Evolutionary conservation across 306 rosid genomes (phyloP).

Genomic region (Aeschynomene evenia): DNA sequence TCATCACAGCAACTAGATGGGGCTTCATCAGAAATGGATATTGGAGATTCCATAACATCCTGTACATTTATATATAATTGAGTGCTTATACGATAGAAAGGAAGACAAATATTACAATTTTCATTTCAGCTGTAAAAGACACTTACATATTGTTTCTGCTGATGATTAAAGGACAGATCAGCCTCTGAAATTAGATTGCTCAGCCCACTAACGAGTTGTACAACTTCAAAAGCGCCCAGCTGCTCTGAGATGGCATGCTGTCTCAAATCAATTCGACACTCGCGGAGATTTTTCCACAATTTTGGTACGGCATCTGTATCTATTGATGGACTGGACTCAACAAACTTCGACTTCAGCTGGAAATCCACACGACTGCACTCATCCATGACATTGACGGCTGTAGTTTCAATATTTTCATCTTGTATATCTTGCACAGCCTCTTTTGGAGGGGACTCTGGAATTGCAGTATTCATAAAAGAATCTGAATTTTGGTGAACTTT

Average conservation of each 20-base stretch:
- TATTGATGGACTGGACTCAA: slow-evolving; percentile 35
- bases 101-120: slow-evolving; percentile 16
- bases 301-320: slow-evolving; percentile 50
- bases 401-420: slow-evolving; percentile 46
- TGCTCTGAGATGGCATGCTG: slow-evolving; percentile 48
- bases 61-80: slow-evolving; percentile 39
- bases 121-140: slow-evolving; percentile 7
- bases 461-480: slow-evolving; percentile 36
- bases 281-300: slow-evolving; percentile 64
- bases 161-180: slow-evolving; percentile 54
- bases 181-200: slow-evolving; percentile 68
- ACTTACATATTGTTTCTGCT: slow-evolving; percentile 43
- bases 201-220: slow-evolving; percentile 54
- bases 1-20: slow-evolving; percentile 48
- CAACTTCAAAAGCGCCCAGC: slow-evolving; percentile 44
- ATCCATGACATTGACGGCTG: slow-evolving; percentile 64
- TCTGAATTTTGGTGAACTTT: slow-evolving; percentile 33
- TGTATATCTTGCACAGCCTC: slow-evolving; percentile 46
- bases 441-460: slow-evolving; percentile 39
- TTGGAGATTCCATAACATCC: slow-evolving; percentile 54
- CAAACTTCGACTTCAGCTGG: slow-evolving; percentile 33
- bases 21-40: slow-evolving; percentile 46
- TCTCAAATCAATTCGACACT: slow-evolving; percentile 43
- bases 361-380: slow-evolving; percentile 87
- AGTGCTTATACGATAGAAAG: slow-evolving; percentile 2